These are phyloP conservation scores for Kingdonia uniflora DNA, from an alignment of 164 flowering plant genomes.

Conservation along the genomic window DNA sequence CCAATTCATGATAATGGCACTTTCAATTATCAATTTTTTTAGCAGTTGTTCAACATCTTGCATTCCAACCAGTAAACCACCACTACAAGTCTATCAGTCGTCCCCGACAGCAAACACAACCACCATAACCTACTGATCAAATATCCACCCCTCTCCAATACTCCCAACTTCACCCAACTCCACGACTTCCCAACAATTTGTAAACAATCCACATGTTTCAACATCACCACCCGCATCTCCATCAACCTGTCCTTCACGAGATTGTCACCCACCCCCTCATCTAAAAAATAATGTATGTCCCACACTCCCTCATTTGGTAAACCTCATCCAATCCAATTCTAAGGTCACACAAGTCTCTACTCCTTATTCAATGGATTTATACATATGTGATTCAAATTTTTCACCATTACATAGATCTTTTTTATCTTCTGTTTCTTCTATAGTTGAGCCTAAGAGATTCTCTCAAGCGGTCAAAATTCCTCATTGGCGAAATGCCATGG, in stretches of 20 bases:
- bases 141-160: neutral
- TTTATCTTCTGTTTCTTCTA: neutral
- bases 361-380: neutral
- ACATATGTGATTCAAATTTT: neutral
- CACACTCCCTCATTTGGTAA: neutral
- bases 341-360: neutral
- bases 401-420: neutral
- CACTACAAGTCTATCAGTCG: too few species aligned
- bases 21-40: neutral
- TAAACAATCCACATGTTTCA: too few species aligned
- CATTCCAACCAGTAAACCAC: too few species aligned
- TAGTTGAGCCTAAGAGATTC: neutral
- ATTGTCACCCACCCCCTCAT: neutral
- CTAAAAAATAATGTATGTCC: neutral
- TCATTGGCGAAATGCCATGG: neutral
- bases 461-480: neutral
- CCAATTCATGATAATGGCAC: neutral
- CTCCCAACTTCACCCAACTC: neutral
- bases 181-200: neutral
- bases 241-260: too few species aligned
- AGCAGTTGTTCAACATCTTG: too few species aligned
- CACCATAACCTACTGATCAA: too few species aligned
- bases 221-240: too few species aligned
- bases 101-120: too few species aligned
- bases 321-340: neutral